These are phyloP conservation scores for Copromyces sp. DNA, from an alignment of 495 filamentous ascomycete genomes.

Conservation along the genomic window DNA sequence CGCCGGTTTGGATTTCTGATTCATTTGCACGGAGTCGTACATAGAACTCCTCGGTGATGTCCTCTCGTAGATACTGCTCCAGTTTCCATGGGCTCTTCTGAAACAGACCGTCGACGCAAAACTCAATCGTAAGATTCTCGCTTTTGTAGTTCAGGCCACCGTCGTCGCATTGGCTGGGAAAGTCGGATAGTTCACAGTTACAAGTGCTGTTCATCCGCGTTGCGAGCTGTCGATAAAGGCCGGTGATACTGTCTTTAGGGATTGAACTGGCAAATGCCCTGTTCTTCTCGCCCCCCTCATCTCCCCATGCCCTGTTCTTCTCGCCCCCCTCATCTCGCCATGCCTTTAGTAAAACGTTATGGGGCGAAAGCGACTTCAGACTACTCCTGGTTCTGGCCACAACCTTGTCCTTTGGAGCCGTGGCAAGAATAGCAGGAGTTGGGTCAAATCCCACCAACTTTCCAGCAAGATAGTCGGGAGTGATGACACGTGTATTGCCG, in stretches of 20 bases:
- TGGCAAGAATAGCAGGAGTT: not conserved
- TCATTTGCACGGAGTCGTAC: not conserved
- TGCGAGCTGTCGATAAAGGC: not conserved
- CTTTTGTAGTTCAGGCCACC: not conserved
- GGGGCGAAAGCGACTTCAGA: not conserved
- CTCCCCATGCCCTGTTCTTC: not conserved
- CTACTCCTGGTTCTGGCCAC: not conserved
- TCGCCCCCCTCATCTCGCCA: not conserved
- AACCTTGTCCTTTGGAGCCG: not conserved
- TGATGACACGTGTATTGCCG: not conserved
- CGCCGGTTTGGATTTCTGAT: not conserved
- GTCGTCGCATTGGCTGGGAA: not conserved
- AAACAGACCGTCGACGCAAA: not conserved
- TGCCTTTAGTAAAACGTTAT: not conserved
- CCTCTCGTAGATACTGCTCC: not conserved
- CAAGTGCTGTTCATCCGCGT: slow-evolving; percentile 2
- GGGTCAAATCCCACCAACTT: not conserved
- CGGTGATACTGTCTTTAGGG: not conserved
- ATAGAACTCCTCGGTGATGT: not conserved
- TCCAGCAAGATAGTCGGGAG: not conserved
- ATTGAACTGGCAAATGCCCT: not conserved
- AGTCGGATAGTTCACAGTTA: not conserved
- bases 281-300: not conserved
- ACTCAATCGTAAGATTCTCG: not conserved
- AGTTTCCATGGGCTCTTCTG: not conserved